Percentiles rank a stretch among this genome's conserved stretches.
Evolutionary conservation across 306 rosid species (phyloP).

Genomic region (Myrica gale): DNA sequence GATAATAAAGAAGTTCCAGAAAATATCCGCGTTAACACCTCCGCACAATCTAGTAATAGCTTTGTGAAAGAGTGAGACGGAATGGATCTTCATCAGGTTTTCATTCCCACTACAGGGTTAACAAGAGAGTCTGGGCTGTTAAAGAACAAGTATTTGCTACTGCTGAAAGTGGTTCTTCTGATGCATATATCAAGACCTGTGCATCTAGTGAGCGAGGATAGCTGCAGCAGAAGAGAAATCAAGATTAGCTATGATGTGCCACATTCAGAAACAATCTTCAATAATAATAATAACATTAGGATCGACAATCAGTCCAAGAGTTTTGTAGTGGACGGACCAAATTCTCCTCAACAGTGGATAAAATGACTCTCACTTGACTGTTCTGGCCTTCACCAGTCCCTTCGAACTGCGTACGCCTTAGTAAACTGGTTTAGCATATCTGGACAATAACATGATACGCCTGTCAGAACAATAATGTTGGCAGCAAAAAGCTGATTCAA

Average conservation of each 20-base stretch:
- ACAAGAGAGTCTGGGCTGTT: not conserved
- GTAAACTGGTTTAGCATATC: not conserved
- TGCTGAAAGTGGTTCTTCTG: not conserved
- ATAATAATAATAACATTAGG: no score
- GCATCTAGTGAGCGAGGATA: not conserved
- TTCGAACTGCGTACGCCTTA: not conserved
- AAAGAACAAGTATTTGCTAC: not conserved
- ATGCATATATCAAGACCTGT: not conserved
- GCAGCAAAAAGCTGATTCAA: not conserved
- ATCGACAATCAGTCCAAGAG: not conserved
- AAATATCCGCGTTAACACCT: not conserved
- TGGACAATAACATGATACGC: not conserved
- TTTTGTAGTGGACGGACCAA: not conserved
- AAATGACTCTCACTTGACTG: not conserved
- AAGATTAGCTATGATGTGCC: not conserved
- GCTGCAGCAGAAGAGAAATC: slow-evolving; percentile 1
- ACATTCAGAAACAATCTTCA: not conserved
- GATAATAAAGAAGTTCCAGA: not conserved
- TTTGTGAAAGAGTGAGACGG: not conserved
- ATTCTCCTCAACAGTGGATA: not conserved
- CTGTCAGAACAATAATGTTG: not conserved
- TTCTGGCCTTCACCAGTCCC: not conserved
- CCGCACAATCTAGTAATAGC: not conserved
- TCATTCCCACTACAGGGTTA: not conserved
- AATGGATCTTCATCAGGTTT: slow-evolving; percentile 4